phyloP scores from a whole-genome alignment of 108 stramenopile genomes.

The Pseudonitzschia pungens region DNA sequence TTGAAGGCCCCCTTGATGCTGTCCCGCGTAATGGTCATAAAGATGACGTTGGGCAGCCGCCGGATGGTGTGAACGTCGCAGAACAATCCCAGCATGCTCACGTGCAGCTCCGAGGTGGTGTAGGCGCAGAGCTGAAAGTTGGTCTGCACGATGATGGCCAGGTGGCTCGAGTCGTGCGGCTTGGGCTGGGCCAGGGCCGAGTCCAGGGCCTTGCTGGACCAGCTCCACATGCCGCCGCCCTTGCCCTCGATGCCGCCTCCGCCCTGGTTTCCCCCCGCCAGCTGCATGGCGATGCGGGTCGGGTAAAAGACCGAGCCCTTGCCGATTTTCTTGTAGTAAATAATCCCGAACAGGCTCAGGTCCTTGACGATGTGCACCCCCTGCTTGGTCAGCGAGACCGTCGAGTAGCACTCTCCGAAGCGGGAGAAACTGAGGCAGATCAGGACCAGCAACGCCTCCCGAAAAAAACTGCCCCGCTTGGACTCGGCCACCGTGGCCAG shows the following conservation, averaged over 20 bases:
- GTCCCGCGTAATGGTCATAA: constrained; percentile 82
- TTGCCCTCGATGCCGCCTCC: constrained; percentile 14
- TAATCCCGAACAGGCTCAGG: constrained; percentile 71
- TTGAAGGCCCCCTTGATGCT: constrained; percentile 75
- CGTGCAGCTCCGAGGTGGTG: constrained; percentile 75
- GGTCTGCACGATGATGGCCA: constrained; percentile 89
- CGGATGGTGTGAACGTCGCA: constrained; percentile 76
- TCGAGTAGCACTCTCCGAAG: constrained; percentile 75
- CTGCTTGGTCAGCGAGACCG: constrained; percentile 50
- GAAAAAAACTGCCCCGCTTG: constrained; percentile 42
- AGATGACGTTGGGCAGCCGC: constrained; percentile 83
- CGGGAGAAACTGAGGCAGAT: constrained; percentile 71
- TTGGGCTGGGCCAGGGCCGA: constrained; percentile 59
- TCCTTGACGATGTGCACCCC: constrained; percentile 67
- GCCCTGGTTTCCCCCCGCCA: constrained; percentile 34
- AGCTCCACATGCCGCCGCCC: constrained; percentile 40
- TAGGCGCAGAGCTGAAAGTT: constrained; percentile 92
- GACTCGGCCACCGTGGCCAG: constrained; percentile 35
- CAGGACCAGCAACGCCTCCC: constrained; percentile 66
- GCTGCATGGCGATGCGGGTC: constrained; percentile 76
- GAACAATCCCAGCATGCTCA: constrained; percentile 85
- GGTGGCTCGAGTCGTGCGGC: constrained; percentile 66
- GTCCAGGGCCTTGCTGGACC: constrained; percentile 65
- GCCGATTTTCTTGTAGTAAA: constrained; percentile 63
- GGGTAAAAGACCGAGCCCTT: constrained; percentile 74